These are phyloP conservation scores for Juncus effusus DNA, from an alignment of 176 grass and related monocot genomes.

Conservation along the genomic window DNA sequence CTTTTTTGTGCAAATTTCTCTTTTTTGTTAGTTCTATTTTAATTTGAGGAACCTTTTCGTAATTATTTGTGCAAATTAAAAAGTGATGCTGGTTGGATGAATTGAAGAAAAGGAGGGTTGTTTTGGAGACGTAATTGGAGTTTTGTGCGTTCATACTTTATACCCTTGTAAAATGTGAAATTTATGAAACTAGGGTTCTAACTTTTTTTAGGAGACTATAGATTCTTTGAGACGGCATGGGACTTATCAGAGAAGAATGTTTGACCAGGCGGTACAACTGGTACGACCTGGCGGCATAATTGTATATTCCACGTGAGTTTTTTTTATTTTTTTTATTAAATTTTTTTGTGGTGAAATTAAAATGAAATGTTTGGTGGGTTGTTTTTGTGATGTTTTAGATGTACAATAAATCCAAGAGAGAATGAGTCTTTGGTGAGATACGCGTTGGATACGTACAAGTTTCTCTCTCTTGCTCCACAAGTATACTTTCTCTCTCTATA, in stretches of 20 bases:
- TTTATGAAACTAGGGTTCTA: neutral
- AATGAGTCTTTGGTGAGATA: conserved; percentile 91
- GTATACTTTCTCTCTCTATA: conserved; percentile 23
- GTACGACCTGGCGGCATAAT: conserved; percentile 82
- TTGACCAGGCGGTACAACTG: conserved; percentile 89
- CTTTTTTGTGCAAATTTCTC: too few species aligned
- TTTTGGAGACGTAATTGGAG: neutral
- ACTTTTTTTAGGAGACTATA: conserved; percentile 62
- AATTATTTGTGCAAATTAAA: too few species aligned
- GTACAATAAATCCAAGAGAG: conserved; percentile 97
- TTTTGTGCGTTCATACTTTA: conserved; percentile 20
- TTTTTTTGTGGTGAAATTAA: neutral
- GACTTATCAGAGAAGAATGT: conserved; percentile 80
- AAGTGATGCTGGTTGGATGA: too few species aligned
- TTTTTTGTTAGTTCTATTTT: too few species aligned
- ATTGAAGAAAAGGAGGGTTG: too few species aligned
- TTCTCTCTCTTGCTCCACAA: conserved; percentile 64
- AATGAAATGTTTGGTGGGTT: neutral
- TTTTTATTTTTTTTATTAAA: conserved; percentile 17
- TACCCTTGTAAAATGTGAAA: conserved; percentile 13
- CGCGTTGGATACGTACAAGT: conserved; percentile 83
- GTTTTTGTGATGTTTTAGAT: conserved; percentile 42
- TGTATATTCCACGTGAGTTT: conserved; percentile 93
- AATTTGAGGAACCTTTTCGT: too few species aligned
- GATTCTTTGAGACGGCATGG: conserved; percentile 74